Evolutionary conservation across 176 grass and related monocot genomes (phyloP), one percentile per base, ranked within the genome.

Genomic region (Pontederia paniculata): DNA sequence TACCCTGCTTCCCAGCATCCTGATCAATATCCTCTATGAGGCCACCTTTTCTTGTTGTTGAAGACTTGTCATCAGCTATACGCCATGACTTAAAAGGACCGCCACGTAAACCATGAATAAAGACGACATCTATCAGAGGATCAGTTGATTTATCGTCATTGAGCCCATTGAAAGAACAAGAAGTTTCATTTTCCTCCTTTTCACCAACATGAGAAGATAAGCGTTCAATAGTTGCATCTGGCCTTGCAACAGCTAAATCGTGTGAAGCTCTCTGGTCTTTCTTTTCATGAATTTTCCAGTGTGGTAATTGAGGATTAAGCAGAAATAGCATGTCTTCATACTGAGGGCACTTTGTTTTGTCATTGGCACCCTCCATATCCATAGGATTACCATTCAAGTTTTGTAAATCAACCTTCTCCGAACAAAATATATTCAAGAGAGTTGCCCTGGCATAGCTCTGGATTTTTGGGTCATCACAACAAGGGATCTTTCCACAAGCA

Each of bases 11-110:
- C 48, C 91, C 91, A 63, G 91, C 91, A 69, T 97, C 91, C 72
- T 89, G 68, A 5, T 97, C 91, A 54, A 97, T 97, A 58, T 74
- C 87, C 81, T 97, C 91, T 42, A 97, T 79, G 55, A 97, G 68
- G 70, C 91, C 91, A 54, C 82, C 79, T 78, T 97, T 82, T 44
- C 72, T 89, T 50, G 85, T 89, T 66, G 85, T 97, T 65, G 85
- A 89, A 66, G 85, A 97, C 58, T 97, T 97, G 67, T 89, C 79
- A 79, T 97, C 91, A 54, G 91, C 86, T 81, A 97, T 97, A 45
- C 91, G 64, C 91, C 91, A 97, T 46, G 91, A 97, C 50, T 97
- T 97, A 61, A 97, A 90, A 70, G 91, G 91, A 6, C 86, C 86
- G 52, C 86, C 91, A 58, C 86, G 83, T 71, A 97, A 81, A 55